phyloP scores from a whole-genome alignment of 257 asterid species.

The Catharanthus roseus region DNA sequence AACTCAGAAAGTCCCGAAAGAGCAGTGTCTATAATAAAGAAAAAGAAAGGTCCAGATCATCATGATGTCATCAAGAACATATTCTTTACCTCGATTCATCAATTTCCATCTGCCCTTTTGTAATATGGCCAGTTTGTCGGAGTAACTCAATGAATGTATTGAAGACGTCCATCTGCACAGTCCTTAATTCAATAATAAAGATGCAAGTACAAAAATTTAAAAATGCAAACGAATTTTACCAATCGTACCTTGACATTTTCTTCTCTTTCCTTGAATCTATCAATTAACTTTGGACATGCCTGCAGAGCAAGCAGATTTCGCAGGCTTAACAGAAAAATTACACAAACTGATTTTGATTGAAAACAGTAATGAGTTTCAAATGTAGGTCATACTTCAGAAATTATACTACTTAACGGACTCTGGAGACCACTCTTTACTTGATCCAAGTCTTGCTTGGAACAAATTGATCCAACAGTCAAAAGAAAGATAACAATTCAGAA shows the following conservation, averaged over 20 bases:
- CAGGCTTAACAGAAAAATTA: neutral
- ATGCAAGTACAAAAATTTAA: constrained; percentile 2
- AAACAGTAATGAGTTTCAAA: neutral
- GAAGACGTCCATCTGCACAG: constrained; percentile 92
- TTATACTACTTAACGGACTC: neutral
- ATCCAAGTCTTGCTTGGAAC: neutral
- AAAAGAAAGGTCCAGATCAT: no score
- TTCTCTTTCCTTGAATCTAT: constrained; percentile 96
- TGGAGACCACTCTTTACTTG: no score
- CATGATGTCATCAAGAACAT: neutral
- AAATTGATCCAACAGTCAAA: neutral
- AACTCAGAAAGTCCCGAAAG: constrained; percentile 1
- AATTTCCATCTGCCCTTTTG: constrained; percentile 74
- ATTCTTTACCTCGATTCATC: constrained; percentile 82
- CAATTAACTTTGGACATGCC: constrained; percentile 99
- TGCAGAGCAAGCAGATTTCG: constrained; percentile 22
- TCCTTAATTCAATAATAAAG: constrained; percentile 19
- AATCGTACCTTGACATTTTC: constrained; percentile 89
- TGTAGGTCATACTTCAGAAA: neutral
- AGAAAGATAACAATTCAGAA: neutral
- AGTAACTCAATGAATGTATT: constrained; percentile 89
- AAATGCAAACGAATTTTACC: constrained; percentile 1
- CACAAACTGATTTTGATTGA: neutral
- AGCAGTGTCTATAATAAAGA: no score
- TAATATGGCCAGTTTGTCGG: constrained; percentile 93